Evolutionary conservation across 2,329 filamentous ascomycete species (phyloP), one percentile per base, ranked within the genome.

Genomic region (Rasamsonia emersonii): DNA sequence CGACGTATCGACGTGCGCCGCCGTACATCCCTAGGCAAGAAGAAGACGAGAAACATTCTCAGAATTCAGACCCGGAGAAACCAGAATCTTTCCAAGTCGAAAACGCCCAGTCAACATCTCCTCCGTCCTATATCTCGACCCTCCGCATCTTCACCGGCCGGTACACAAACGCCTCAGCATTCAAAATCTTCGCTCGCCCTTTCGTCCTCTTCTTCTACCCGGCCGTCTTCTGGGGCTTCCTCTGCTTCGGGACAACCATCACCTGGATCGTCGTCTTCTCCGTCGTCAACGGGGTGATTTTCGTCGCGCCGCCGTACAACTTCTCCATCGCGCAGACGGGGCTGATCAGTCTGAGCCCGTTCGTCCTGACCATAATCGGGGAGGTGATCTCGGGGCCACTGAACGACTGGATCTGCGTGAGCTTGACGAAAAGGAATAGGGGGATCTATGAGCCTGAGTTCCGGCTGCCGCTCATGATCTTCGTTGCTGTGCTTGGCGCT

Each of bases 381-480:
- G 33, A 36, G 27, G 33, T 36, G 9, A 20, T 36, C 18, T 36
- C 33, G 4, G 33, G 33, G 4, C 33, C 33, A 9, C 19, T 36
- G 33, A 36, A 36, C 23, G 33, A 36, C 23, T 32, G 28, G 28
- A 36, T 36, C 28, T 36, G 33, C 28, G 23, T 36, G 9, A 31
- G 20, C 11, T 28, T 36, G 15, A 36, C 33, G 13, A 32, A 32
- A 18, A 31, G 25, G n/a, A 36, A 36, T 28, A 20, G 28, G 13
- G 33, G 33, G 11, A 36, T 36, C 17, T 36, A 36, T 28, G 33
- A 36, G 28, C 33, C 33, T 18, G 33, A 36, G 18, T 36, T 36
- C 14, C 28, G 33, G 15, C 33, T 36, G 11, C 28, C 28, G 5
- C 23, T 36, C 1, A 14, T 36, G 18, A 8, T 36, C 9, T 5